phyloP scores from a whole-genome alignment of 2,329 filamentous ascomycete species.

The Parascedosporium putredinis region DNA sequence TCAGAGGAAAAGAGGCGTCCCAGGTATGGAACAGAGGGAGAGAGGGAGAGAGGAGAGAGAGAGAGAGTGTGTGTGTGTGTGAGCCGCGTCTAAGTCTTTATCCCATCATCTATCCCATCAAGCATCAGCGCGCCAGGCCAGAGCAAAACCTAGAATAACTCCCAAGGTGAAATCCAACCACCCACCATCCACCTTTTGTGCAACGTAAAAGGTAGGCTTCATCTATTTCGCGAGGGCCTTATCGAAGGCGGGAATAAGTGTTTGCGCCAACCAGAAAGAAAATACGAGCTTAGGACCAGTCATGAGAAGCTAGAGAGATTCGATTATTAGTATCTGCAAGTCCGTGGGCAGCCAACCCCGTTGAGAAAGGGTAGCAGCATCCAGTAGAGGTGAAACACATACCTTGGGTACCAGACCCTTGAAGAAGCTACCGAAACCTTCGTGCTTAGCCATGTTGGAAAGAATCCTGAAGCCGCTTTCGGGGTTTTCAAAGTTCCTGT shows the following conservation, averaged over 20 bases:
- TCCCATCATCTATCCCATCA: not conserved
- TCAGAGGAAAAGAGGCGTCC: not conserved
- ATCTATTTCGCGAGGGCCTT: conserved; percentile 28
- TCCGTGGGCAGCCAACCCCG: too few relatives aligned
- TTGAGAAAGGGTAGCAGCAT: too few relatives aligned
- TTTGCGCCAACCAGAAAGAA: conserved; percentile 99
- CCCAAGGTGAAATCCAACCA: not conserved
- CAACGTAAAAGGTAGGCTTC: not conserved
- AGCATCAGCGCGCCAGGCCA: not conserved
- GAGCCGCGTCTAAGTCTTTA: not conserved
- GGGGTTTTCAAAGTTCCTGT: conserved; percentile 96
- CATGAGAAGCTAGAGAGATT: conserved; percentile 69
- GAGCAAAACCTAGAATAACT: not conserved
- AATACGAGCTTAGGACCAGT: conserved; percentile 98
- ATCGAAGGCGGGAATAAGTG: conserved; percentile 87
- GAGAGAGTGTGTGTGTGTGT: not conserved
- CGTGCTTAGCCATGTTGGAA: conserved; percentile 83
- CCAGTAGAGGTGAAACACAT: too few relatives aligned
- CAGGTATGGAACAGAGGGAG: not conserved
- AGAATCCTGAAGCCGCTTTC: conserved; percentile 90
- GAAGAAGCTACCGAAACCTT: conserved; percentile 84
- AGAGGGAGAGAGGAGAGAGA: not conserved
- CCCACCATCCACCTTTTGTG: not conserved
- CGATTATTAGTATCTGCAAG: too few relatives aligned
- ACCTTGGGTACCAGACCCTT: conserved; percentile 93